Base-by-base conservation (phyloP, 108 stramenopile genomes). In the Phaeodactylum tricornutum region DNA sequence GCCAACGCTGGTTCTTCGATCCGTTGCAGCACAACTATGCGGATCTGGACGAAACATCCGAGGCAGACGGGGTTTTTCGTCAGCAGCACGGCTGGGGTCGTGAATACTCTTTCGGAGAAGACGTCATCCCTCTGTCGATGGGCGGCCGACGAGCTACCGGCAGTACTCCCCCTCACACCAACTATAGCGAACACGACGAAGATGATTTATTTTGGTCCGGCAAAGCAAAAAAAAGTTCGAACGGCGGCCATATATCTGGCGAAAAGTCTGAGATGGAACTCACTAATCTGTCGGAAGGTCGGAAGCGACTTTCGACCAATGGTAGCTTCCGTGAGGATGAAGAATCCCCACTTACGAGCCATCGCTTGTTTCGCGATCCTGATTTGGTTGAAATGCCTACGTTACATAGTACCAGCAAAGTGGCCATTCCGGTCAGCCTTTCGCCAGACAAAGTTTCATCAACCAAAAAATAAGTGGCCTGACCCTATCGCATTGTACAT, bases 311-410 rank as follows among this genome's bases (percentile, higher is more conserved):
- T 11, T 14, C 9, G 8, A 33, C 24, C 12, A 34, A 34, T 48
- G 47, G 29, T 32, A 30, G 8, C 28, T 8, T 27, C 29, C 12
- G 12, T 11, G 29, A 48, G 29, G 12, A 9, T 30, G 47, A 32
- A 34, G 33, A 34, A 34, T 11, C 33, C 11, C 33, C 8, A 12
- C 33, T 12, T 34, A 34, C 33, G 12, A n/a, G n/a, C n/a, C n/a
- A 53, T n/a, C 56, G 75, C 30, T 43, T 76, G 5, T 43, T 59
- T 33, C 60, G 69, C 17, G 58, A 77, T 59, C 76, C 72, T 17
- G 71, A 77, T 57, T 22, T 72, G 55, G 76, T 77, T 11, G 71
- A 72, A 15, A 26, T 77, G 48, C 75, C 76, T 1, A 16, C 47
- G 36, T 58, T 77, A 28, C 54, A 53, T 35, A 67, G 67, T 1